phyloP scores from a whole-genome alignment of 257 asterid species.

The Gentiana macrophylla region DNA sequence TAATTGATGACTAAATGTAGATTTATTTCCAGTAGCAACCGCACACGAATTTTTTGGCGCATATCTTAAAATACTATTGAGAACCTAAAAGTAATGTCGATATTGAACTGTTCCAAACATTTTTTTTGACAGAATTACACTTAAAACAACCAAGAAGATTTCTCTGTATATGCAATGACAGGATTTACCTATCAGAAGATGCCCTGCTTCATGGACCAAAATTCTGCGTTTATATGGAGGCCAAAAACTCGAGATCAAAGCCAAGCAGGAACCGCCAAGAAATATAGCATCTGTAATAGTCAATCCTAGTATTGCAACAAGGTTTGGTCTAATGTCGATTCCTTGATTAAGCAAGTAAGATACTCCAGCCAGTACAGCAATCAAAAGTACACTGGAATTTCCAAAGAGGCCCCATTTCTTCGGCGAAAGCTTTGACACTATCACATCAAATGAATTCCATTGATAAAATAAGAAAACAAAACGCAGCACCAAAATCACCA shows the following conservation, averaged over 20 bases:
- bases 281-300: slow-evolving; percentile 61
- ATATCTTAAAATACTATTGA: no score
- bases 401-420: slow-evolving; percentile 98
- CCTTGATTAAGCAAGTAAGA: slow-evolving; percentile 75
- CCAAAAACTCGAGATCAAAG: slow-evolving; percentile 90
- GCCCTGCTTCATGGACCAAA: slow-evolving; percentile 96
- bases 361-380: slow-evolving; percentile 51
- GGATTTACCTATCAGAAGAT: slow-evolving; percentile 77
- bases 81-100: neutral
- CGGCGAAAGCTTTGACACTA: slow-evolving; percentile 87
- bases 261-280: slow-evolving; percentile 89
- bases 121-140: neutral
- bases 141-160: neutral
- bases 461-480: neutral
- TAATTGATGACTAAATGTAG: neutral
- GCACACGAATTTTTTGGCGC: no score
- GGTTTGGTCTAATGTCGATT: slow-evolving; percentile 80
- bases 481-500: neutral
- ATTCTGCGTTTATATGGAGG: slow-evolving; percentile 92
- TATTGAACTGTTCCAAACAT: neutral
- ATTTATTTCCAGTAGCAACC: neutral
- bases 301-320: slow-evolving; percentile 62
- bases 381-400: slow-evolving; percentile 54
- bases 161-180: neutral
- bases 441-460: slow-evolving; percentile 9